phyloP scores from a whole-genome alignment of 129 eudicot species.

The Silybum marianum region DNA sequence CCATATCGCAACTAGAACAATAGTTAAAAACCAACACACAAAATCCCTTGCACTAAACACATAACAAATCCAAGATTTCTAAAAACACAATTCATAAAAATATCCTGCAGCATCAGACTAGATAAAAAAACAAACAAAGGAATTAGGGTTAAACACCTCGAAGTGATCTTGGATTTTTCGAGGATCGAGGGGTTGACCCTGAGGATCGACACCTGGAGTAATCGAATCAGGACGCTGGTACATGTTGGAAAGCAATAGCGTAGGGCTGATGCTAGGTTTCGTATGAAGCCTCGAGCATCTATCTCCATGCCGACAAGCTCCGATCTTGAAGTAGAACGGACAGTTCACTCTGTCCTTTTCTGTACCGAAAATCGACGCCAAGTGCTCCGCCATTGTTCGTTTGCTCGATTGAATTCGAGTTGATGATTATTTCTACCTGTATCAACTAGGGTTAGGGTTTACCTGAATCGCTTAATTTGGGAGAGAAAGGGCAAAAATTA shows the following conservation, averaged over 20 bases:
- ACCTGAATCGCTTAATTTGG: slow-evolving; percentile 10
- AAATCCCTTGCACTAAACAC: not conserved
- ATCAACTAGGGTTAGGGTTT: slow-evolving; percentile 32
- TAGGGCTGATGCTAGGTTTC: slow-evolving; percentile 85
- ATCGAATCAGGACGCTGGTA: slow-evolving; percentile 94
- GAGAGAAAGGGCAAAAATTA: not conserved
- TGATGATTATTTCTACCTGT: not conserved
- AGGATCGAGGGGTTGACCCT: slow-evolving; percentile 88
- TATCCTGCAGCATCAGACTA: not conserved
- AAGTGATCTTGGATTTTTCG: slow-evolving; percentile 82
- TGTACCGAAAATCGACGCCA: slow-evolving; percentile 91
- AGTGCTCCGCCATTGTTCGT: slow-evolving; percentile 71
- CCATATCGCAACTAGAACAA: not conserved
- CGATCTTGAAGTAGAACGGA: slow-evolving; percentile 94
- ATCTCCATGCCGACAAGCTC: slow-evolving; percentile 93
- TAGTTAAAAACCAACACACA: not conserved
- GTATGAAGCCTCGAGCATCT: slow-evolving; percentile 90
- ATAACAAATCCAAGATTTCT: not conserved
- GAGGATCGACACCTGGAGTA: slow-evolving; percentile 91
- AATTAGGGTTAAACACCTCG: slow-evolving; percentile 43
- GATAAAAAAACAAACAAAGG: not conserved
- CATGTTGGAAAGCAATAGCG: slow-evolving; percentile 78
- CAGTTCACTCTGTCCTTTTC: slow-evolving; percentile 97
- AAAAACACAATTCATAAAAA: not conserved
- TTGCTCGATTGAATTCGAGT: not conserved